Evolutionary conservation across 768 basidiomycete genomes (phyloP), one percentile per base, ranked within the genome.

Genomic region (Mycena filopes): DNA sequence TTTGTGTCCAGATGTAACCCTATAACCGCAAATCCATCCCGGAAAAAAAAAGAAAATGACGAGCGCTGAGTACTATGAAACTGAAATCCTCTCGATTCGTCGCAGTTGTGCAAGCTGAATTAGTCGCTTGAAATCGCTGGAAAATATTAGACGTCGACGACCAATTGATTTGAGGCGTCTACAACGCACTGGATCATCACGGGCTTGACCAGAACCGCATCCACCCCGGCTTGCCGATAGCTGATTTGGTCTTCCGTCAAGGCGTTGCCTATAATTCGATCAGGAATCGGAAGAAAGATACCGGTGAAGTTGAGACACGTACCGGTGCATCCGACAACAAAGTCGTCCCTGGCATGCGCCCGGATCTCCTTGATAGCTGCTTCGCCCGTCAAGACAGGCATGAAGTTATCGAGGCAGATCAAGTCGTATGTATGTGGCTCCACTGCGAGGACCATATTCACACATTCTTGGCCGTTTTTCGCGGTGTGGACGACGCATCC

Each of bases 361-460:
- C 81, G 63, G 11, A 81, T 62, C 61, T 74, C 71, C 46, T 68
- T 68, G 16, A 79, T 75, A n/a, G 77, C 74, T 23, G 80, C 75
- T 31, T 78, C 76, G 15, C 81, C 81, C 12, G 77, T 75, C 67
- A 73, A 70, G 4, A 67, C 57, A 13, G 74, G 70, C 74, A 80
- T 79, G 63, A 76, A 75, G 61, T 81, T 81, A 68, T 81, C 81
- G 33, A 82, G 71, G 68, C 77, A 79, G 23, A 78, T 69, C 20
- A 81, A 63, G 58, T 79, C 79, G 66, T 74, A 81, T 4, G 61
- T 67, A 15, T 65, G 43, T 25, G 72, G 70, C 7, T 66, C 55
- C 20, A 60, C 51, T 4, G 65, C 70, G 20, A 79, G 68, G 10
- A 80, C 63, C 60, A 79, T 65, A 38, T 81, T 79, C 31, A 80